Evolutionary conservation across 2,329 filamentous ascomycete species (phyloP).

Genomic region (Aspergillus nomiae): DNA sequence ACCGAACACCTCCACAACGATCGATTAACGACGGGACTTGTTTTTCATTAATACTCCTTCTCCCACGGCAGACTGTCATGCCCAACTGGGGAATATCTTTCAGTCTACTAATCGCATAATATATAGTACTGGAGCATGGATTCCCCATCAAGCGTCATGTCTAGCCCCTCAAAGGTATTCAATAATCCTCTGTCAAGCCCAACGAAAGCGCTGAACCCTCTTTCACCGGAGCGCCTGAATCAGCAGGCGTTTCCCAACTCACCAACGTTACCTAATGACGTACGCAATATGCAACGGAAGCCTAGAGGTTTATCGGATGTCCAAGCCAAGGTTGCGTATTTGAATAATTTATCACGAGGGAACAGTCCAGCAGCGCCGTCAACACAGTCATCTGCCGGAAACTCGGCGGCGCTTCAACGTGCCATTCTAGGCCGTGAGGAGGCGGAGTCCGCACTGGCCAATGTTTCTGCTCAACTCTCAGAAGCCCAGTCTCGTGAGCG

Average conservation of each 20-base stretch:
- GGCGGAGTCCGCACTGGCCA: conserved; percentile 42
- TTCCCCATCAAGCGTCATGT: conserved; percentile 35
- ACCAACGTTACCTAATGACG: conserved; percentile 40
- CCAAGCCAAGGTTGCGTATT: conserved; percentile 51
- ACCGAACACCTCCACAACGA: conserved; percentile 21
- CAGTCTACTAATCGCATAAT: conserved; percentile 2
- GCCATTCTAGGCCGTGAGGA: conserved; percentile 51
- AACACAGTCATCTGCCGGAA: conserved; percentile 35
- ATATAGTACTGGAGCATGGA: conserved; percentile 32
- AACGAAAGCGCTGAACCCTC: conserved; percentile 43
- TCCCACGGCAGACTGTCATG: conserved; percentile 10
- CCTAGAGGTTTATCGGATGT: conserved; percentile 45
- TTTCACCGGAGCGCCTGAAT: conserved; percentile 54
- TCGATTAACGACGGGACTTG: conserved; percentile 2
- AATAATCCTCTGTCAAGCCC: conserved; percentile 18
- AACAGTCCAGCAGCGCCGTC: conserved; percentile 31
- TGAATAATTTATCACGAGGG: conserved; percentile 47
- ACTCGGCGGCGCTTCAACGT: conserved; percentile 46
- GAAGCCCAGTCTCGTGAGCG: conserved; percentile 48
- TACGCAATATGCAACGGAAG: conserved; percentile 39
- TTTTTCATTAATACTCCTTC: conserved; percentile 18
- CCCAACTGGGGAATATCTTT: not conserved
- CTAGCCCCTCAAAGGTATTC: conserved; percentile 25
- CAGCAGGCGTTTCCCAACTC: conserved; percentile 47
- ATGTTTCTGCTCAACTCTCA: conserved; percentile 38